Percentiles rank a stretch among this genome's conserved stretches.
phyloP scores from a whole-genome alignment of 176 grass and related monocot species.

The Puya raimondii region DNA sequence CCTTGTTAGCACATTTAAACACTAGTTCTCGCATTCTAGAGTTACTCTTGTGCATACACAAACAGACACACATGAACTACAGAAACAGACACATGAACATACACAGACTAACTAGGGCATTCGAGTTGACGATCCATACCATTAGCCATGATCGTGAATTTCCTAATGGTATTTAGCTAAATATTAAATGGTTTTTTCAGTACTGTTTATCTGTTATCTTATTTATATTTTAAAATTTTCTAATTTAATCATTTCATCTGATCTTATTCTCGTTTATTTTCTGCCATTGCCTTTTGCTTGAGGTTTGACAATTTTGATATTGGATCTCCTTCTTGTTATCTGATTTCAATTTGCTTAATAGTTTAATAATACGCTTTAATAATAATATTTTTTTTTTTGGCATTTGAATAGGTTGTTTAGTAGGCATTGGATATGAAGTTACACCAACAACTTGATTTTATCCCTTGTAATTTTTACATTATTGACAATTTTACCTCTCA shows the following conservation, averaged over 20 bases:
- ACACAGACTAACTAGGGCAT: too few relatives aligned
- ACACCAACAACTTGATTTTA: constrained; percentile 1
- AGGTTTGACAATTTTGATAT: background rate
- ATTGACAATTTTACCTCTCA: background rate
- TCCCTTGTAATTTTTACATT: background rate
- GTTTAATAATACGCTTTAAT: background rate
- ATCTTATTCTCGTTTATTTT: background rate
- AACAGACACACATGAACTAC: too few relatives aligned
- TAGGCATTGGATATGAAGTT: too few relatives aligned
- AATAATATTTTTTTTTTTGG: background rate
- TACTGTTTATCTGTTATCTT: background rate
- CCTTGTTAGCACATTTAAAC: too few relatives aligned
- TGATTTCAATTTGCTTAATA: background rate
- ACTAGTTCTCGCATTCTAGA: too few relatives aligned
- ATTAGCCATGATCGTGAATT: too few relatives aligned
- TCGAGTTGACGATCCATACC: too few relatives aligned
- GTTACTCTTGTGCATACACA: too few relatives aligned
- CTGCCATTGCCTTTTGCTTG: background rate
- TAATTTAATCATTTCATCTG: background rate
- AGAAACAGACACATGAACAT: too few relatives aligned
- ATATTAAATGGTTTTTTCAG: background rate
- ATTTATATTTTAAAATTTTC: background rate
- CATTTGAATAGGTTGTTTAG: background rate
- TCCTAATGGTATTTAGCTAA: background rate
- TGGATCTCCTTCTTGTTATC: background rate